Conservation (phyloP, 805 yeast species). For the Citeromyces matritensis region DNA sequence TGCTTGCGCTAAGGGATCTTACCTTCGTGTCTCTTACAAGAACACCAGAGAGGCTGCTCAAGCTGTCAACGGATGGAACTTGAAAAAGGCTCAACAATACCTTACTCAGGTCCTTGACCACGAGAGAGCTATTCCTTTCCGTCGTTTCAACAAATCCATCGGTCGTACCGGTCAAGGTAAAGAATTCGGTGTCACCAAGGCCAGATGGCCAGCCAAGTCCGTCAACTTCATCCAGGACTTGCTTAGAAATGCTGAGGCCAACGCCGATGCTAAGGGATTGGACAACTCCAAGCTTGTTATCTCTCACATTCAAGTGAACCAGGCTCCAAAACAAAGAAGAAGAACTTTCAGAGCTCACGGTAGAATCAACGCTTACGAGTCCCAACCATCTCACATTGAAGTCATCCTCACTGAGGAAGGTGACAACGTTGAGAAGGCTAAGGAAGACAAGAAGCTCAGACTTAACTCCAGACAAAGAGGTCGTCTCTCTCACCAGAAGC, state of each 20-base stretch:
- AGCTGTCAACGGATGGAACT: conserved; percentile 97
- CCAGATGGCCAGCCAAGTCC: conserved; percentile 99
- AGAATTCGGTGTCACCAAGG: conserved; percentile 99
- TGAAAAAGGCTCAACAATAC: conserved; percentile 91
- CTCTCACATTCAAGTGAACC: conserved; percentile 99
- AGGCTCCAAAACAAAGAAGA: conserved; percentile 99
- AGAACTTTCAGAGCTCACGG: conserved; percentile 99
- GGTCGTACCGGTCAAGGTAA: conserved; percentile 99
- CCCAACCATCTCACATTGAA: conserved; percentile 98
- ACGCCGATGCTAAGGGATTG: conserved; percentile 98
- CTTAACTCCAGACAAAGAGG: conserved; percentile 87
- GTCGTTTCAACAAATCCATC: conserved; percentile 91
- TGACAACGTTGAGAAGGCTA: conserved; percentile 87
- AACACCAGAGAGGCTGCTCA: conserved; percentile 99
- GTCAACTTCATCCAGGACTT: conserved; percentile 91
- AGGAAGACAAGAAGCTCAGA: conserved; percentile 35
- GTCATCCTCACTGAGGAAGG: conserved; percentile 89
- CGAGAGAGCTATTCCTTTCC: conserved; percentile 99
- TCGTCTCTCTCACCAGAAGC: conserved; percentile 79
- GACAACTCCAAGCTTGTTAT: conserved; percentile 88
- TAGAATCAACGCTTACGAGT: conserved; percentile 99
- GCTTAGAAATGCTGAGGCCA: conserved; percentile 94
- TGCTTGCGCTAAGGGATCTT: conserved; percentile 98
- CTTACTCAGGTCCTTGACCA: conserved; percentile 93
- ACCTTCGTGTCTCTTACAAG: conserved; percentile 98